Conservation (phyloP, 1,284 basidiomycete genomes). For the Heterobasidion parviporum region DNA sequence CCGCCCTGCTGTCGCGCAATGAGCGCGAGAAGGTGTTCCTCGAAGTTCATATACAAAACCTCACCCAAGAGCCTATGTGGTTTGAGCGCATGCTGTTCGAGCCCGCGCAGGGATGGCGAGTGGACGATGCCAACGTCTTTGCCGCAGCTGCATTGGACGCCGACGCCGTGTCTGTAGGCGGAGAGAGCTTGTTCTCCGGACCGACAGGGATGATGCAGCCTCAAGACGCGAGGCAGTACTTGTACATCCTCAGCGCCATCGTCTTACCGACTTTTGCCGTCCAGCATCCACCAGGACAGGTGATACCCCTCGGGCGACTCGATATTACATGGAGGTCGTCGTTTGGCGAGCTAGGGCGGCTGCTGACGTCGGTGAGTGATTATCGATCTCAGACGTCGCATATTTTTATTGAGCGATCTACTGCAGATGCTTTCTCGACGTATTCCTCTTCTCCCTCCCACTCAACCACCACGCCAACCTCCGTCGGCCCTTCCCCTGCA, state of each 20-base stretch:
- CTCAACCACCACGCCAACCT: constrained; percentile 33
- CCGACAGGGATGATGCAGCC: constrained; percentile 66
- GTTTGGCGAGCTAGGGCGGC: constrained; percentile 73
- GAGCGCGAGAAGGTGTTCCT: constrained; percentile 78
- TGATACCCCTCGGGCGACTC: constrained; percentile 71
- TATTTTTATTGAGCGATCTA: background rate
- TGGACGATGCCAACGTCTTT: constrained; percentile 42
- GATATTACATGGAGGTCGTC: constrained; percentile 79
- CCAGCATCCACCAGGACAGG: constrained; percentile 51
- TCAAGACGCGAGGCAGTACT: constrained; percentile 75
- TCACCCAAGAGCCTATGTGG: constrained; percentile 67
- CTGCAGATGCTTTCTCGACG: constrained; percentile 60
- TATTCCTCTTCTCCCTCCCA: constrained; percentile 43
- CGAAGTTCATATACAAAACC: constrained; percentile 83
- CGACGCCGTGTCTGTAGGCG: constrained; percentile 11
- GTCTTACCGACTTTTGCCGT: constrained; percentile 38
- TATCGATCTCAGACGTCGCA: background rate
- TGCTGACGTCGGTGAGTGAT: constrained; percentile 61
- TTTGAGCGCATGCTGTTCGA: constrained; percentile 74
- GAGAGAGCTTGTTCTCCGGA: constrained; percentile 46
- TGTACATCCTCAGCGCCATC: constrained; percentile 68
- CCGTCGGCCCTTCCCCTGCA: constrained; percentile 65
- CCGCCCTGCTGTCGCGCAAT: constrained; percentile 48
- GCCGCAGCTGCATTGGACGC: constrained; percentile 13
- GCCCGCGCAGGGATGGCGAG: constrained; percentile 62